Evolutionary conservation across 345 rosid species (phyloP), one percentile per base, ranked within the genome.

Genomic region (Hibiscus mutabilis): DNA sequence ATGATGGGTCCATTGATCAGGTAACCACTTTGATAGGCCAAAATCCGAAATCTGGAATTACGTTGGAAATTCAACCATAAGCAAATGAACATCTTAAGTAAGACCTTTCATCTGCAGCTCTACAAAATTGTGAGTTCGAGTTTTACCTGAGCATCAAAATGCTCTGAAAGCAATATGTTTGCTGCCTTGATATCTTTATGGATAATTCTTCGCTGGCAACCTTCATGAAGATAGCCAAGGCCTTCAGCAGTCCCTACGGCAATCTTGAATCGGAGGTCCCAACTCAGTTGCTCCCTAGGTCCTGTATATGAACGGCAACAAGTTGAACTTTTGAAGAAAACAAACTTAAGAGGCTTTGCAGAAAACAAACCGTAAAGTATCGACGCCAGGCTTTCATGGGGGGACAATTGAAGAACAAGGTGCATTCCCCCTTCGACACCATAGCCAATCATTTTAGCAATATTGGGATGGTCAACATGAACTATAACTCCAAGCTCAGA

Each of bases 131-230:
- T 11, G 46, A 42, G 57, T 6, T 53, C 10, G 22, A 53, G 57
- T n/a, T 53, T 33, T 74, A 87, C 97, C 93, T 88, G 96, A 73
- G 98, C 84, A 37, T 87, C 97, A 68, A 91, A 91, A 76, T 93
- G 88, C 80, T 89, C 83, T 6, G 90, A 80, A 12, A 93, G 96
- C 86, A 93, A 82, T 47, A 93, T 89, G 76, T 93, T 93, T 29
- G 94, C 72, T 69, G 97, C 97, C 80, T 93, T 91, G 79, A 93
- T 86, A 75, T 94, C 98, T 86, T 87, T 89, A 63, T 91, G 97
- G 74, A 94, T 89, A 61, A 94, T 91, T 77, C 98, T 91, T 75
- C 96, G 85, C 69, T 89, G 96, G 74, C 97, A 91, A 55, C 88
- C 91, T 66, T 88, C 97, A 33, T 89, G 98, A 73, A 94, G 97